These are phyloP conservation scores for Acacia melanoxylon DNA, from an alignment of 306 rosid genomes.

Conservation along the genomic window DNA sequence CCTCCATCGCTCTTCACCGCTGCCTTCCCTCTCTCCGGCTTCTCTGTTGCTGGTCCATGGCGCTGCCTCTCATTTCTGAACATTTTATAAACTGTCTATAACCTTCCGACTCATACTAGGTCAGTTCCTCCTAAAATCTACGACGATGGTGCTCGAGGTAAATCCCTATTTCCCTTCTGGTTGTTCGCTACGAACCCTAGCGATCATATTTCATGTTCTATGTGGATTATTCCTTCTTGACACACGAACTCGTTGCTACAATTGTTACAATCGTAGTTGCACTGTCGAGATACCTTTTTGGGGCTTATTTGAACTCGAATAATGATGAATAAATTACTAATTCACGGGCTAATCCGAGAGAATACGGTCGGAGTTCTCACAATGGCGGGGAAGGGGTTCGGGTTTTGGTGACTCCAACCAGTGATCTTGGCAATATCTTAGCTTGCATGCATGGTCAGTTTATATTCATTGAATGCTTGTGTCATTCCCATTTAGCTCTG, in stretches of 20 bases:
- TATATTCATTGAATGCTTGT: not conserved
- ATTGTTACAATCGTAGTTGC: not conserved
- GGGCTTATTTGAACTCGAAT: constrained; percentile 11
- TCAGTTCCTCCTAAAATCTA: constrained; percentile 31
- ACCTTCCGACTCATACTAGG: not conserved
- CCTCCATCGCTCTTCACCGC: no score
- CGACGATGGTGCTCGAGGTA: constrained; percentile 95
- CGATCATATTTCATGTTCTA: not conserved
- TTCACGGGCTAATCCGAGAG: constrained; percentile 73
- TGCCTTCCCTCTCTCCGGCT: no score
- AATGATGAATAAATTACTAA: constrained; percentile 21
- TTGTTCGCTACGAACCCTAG: constrained; percentile 14
- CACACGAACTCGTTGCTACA: not conserved
- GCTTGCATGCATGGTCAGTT: constrained; percentile 78
- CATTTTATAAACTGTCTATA: not conserved
- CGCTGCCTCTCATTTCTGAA: not conserved
- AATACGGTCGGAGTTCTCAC: constrained; percentile 79
- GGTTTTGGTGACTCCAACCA: constrained; percentile 75
- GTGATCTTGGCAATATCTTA: constrained; percentile 76
- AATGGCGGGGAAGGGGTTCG: constrained; percentile 78
- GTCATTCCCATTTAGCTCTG: not conserved
- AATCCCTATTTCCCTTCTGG: not conserved
- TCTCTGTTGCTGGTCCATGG: no score
- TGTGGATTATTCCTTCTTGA: not conserved
- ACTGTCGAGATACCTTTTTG: not conserved